phyloP scores from a whole-genome alignment of 1,284 basidiomycete genomes.

The Cyathus pygmaeus region DNA sequence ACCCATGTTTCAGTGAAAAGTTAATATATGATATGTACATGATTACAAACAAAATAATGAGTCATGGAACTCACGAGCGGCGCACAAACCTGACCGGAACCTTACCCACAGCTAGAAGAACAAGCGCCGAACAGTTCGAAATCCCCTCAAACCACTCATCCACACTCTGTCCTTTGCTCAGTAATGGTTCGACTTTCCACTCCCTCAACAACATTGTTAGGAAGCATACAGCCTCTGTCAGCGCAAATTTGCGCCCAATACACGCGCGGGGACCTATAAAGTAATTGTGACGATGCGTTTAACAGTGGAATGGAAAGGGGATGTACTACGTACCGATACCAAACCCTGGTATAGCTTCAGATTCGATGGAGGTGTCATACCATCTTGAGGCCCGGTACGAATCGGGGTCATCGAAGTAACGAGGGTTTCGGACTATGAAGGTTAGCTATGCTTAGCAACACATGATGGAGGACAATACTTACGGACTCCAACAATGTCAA shows the following conservation, averaged over 20 bases:
- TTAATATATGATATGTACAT: no score
- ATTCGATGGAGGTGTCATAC: conserved; percentile 38
- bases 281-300: background rate
- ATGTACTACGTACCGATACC: conserved; percentile 49
- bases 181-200: conserved; percentile 24
- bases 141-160: conserved; percentile 56
- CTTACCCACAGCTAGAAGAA: background rate
- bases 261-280: conserved; percentile 59
- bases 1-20: no score
- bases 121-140: background rate
- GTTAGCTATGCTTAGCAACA: background rate
- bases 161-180: conserved; percentile 52
- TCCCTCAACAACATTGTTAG: background rate
- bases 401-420: conserved; percentile 44
- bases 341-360: conserved; percentile 55
- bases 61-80: background rate
- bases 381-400: conserved; percentile 44
- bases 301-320: background rate
- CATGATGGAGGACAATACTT: conserved; percentile 30
- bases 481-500: conserved; percentile 65
- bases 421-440: conserved; percentile 42
- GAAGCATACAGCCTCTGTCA: conserved; percentile 42
- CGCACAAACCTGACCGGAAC: background rate
- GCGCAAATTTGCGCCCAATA: conserved; percentile 64
- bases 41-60: no score